Percentiles rank a stretch among this genome's conserved stretches.
Conservation (phyloP, 1,284 basidiomycete genomes). For the Peniophora sp. region DNA sequence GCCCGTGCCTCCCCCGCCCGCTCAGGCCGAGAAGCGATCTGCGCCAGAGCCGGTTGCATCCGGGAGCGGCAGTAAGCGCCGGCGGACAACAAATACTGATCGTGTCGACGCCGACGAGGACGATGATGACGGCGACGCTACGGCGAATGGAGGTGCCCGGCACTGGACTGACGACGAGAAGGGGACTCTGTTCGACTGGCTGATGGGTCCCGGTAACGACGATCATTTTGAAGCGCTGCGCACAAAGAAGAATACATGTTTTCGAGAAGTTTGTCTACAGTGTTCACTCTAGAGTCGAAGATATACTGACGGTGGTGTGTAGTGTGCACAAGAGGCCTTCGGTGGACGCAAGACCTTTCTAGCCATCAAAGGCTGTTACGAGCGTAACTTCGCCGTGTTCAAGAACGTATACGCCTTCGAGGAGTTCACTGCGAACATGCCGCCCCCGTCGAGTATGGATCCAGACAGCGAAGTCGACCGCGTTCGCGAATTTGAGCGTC, state of each 20-base stretch:
- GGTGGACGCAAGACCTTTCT: slow-evolving; percentile 69
- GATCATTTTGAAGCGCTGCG: slow-evolving; percentile 67
- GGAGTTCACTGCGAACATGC: slow-evolving; percentile 36
- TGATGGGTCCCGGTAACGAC: slow-evolving; percentile 60
- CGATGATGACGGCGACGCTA: slow-evolving; percentile 11
- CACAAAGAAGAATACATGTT: slow-evolving; percentile 70
- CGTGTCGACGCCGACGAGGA: slow-evolving; percentile 9
- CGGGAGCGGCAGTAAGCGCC: slow-evolving; percentile 9
- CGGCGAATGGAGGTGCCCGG: slow-evolving; percentile 42
- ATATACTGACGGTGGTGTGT: slow-evolving; percentile 2
- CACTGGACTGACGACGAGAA: slow-evolving; percentile 79
- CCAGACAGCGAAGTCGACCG: slow-evolving; percentile 48
- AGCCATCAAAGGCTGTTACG: slow-evolving; percentile 72
- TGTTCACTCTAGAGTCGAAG: neutral
- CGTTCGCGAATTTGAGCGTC: slow-evolving; percentile 55
- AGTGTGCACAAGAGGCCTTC: slow-evolving; percentile 65
- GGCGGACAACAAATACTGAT: slow-evolving; percentile 1
- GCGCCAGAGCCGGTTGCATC: neutral
- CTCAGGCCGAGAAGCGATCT: too few relatives aligned
- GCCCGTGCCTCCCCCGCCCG: too few relatives aligned
- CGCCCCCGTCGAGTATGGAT: slow-evolving; percentile 25
- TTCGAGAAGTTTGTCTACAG: slow-evolving; percentile 54
- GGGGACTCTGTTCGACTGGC: slow-evolving; percentile 62
- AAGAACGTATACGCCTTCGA: slow-evolving; percentile 71
- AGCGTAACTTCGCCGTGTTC: slow-evolving; percentile 73